These are phyloP conservation scores for Wickerhamomyces hampshirensis DNA, from an alignment of 805 yeast genomes.

Conservation along the genomic window DNA sequence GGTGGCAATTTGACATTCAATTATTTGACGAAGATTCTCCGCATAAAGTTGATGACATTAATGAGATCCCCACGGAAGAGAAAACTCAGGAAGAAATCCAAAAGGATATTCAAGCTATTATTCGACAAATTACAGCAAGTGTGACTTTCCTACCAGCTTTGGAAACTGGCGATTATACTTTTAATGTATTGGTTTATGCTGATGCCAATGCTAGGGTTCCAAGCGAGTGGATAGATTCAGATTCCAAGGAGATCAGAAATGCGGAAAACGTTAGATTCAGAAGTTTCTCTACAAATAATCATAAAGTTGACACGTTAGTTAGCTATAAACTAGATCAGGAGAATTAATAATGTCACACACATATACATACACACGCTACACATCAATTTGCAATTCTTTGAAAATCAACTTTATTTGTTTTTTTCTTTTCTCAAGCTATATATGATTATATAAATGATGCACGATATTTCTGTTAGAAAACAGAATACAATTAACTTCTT, in stretches of 20 bases:
- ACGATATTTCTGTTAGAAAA: no score
- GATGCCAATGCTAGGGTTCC: constrained; percentile 67
- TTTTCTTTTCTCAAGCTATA: no score
- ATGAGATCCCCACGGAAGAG: constrained; percentile 2
- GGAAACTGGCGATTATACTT: constrained; percentile 60
- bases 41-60: constrained; percentile 5
- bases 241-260: constrained; percentile 49
- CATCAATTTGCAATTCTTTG: no score
- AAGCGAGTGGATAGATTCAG: constrained; percentile 80
- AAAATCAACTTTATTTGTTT: no score
- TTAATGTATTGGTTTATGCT: constrained; percentile 81
- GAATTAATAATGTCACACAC: no score
- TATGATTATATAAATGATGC: not conserved
- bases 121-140: constrained; percentile 85
- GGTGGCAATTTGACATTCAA: constrained; percentile 80
- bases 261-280: constrained; percentile 68
- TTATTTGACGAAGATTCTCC: constrained; percentile 25
- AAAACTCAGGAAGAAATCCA: constrained; percentile 46
- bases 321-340: constrained; percentile 29
- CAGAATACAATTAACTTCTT: not conserved
- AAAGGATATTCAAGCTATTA: constrained; percentile 74
- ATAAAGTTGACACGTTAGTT: constrained; percentile 70
- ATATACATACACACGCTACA: no score
- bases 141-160: constrained; percentile 80
- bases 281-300: constrained; percentile 61